Evolutionary conservation across 2,329 filamentous ascomycete genomes (phyloP), one percentile per base, ranked within the genome.

Genomic region (Trichoderma arundinaceum): DNA sequence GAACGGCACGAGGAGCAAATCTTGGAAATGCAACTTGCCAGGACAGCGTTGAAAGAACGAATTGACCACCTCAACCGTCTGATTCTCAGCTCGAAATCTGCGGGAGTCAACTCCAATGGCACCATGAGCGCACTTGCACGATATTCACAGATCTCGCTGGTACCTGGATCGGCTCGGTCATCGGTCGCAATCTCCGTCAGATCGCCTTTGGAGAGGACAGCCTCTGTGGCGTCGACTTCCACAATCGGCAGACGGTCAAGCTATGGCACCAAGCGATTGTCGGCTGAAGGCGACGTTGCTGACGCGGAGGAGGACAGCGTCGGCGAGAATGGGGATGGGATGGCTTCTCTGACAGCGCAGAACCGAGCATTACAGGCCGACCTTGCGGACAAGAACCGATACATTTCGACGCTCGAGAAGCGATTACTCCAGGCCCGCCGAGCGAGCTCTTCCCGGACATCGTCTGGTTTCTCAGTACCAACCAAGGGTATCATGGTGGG

Each of bases 61-160:
- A 99, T 99, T 72, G 94, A 97, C 75, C 95, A 99, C 77, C 83
- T 99, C 53, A 99, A 98, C 78, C 89, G 94, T 54, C 83, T 99
- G 57, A 98, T 99, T 69, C 81, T 99, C 67, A 96, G 92, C 76
- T 98, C 94, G 15, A 97, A 97, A 76, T 98, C 94, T 5, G 91
- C 92, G 6, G 95, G 95, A 5, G 95, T 99, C 64, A 99, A 99
- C 77, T 84, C 83, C 38, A 90, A 89, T 70, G 89, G 90, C 22
- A 88, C 89, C 1, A 88, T 88, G 70, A 92, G 89, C 71, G 85
- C 89, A 1, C 80, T 92, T 68, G 84, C 89, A 65, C 83, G 88
- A 52, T 84, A 88, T 72, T 91, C 89, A 0, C 84, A 88, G 70
- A 75, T 84, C 15, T 87, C 83, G 1, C 69, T 80, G 7, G 69